A percentile compares a stretch with the other conserved stretches of the same genome.
Evolutionary conservation across 805 yeast genomes (phyloP).

Genomic region (Barnettozyma wickerhamii): DNA sequence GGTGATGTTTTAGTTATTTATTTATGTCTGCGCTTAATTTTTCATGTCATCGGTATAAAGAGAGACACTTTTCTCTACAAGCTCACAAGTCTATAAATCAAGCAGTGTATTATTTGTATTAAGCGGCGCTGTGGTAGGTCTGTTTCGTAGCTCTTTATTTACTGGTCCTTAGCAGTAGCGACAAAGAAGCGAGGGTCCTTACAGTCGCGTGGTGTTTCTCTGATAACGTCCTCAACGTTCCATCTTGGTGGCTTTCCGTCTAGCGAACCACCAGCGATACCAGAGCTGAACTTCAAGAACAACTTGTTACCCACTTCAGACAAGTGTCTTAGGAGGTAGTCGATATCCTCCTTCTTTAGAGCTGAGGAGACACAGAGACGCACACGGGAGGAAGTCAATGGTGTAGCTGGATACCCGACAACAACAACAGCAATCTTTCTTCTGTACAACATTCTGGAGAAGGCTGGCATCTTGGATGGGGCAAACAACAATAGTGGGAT

Average conservation of each 20-base stretch:
- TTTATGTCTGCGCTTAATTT: too few species aligned
- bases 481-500: constrained; percentile 82
- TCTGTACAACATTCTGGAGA: constrained; percentile 75
- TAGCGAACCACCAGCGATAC: constrained; percentile 59
- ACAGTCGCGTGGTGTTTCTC: constrained; percentile 64
- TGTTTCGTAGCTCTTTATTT: background rate
- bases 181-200: constrained; percentile 35
- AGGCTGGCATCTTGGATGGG: constrained; percentile 93
- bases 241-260: constrained; percentile 72
- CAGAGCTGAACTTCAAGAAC: constrained; percentile 72
- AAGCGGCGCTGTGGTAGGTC: background rate
- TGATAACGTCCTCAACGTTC: constrained; percentile 74
- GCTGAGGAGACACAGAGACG: constrained; percentile 92
- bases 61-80: too few species aligned
- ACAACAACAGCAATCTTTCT: constrained; percentile 89
- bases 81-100: too few species aligned
- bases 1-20: too few species aligned
- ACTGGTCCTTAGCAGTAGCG: constrained; percentile 15
- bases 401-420: constrained; percentile 98
- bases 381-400: constrained; percentile 82
- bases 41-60: too few species aligned
- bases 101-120: background rate
- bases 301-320: constrained; percentile 75
- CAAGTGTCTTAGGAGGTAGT: constrained; percentile 63
- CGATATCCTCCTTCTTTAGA: constrained; percentile 90